These are phyloP conservation scores for Rhynchospora tenuis DNA, from an alignment of 176 grass and related monocot species.

Conservation along the genomic window DNA sequence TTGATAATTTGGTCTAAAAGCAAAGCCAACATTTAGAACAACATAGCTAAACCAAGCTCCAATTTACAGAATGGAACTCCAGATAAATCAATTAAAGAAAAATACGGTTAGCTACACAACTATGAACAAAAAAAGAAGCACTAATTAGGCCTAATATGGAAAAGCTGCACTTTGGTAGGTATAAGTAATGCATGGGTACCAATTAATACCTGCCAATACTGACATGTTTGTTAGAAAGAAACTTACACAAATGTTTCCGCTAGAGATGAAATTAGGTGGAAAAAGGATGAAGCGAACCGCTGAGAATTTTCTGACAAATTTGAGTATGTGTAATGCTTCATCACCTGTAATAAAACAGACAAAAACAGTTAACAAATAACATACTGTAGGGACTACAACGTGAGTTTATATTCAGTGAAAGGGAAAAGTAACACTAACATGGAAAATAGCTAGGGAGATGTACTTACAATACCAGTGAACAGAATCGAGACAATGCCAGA, in stretches of 20 bases:
- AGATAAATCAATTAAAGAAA: background rate
- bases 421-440: background rate
- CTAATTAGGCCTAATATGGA: background rate
- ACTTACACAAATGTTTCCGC: conserved; percentile 99
- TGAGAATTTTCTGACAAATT: conserved; percentile 97
- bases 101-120: background rate
- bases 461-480: conserved; percentile 94
- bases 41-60: background rate
- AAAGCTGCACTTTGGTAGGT: background rate
- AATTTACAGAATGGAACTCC: background rate
- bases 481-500: conserved; percentile 99
- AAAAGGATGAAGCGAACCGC: conserved; percentile 84
- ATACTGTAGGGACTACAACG: background rate
- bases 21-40: background rate
- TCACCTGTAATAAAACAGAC: conserved; percentile 54
- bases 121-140: background rate
- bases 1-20: background rate
- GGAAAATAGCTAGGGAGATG: conserved; percentile 17
- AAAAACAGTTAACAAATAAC: conserved; percentile 21
- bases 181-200: background rate
- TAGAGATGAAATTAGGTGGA: conserved; percentile 90
- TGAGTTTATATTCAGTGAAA: background rate
- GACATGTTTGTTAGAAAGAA: background rate
- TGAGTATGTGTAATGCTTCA: conserved; percentile 97
- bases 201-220: background rate